Conservation (phyloP, 306 rosid genomes). For the Sechiopsis laciniata region DNA sequence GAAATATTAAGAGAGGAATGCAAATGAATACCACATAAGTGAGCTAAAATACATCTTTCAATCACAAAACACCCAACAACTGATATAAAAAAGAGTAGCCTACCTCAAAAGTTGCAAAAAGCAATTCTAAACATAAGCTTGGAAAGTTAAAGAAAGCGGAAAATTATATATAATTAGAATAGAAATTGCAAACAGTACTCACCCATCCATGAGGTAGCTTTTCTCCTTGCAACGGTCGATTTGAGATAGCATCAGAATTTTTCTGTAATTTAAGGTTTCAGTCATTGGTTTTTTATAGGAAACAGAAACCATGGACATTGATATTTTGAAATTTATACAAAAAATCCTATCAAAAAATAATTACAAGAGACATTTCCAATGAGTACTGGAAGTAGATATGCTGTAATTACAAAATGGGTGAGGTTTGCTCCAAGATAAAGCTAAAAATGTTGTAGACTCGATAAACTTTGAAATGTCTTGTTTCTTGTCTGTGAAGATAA, state of each 20-base stretch:
- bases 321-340: background rate
- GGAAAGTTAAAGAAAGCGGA: background rate
- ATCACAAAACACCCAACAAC: background rate
- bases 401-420: background rate
- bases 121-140: slow-evolving; percentile 1
- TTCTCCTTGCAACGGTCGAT: slow-evolving; percentile 35
- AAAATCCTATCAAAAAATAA: background rate
- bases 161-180: background rate
- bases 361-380: background rate
- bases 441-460: background rate
- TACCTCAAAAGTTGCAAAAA: background rate
- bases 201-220: slow-evolving; percentile 79
- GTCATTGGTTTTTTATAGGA: slow-evolving; percentile 8
- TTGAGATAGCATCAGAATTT: slow-evolving; percentile 32
- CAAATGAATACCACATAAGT: background rate
- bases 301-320: background rate
- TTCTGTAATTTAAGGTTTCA: slow-evolving; percentile 43
- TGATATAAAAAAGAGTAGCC: background rate
- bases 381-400: background rate
- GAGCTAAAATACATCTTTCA: background rate
- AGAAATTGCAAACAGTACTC: slow-evolving; percentile 27
- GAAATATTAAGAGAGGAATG: background rate
- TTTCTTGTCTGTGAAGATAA: no score
- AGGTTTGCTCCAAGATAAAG: background rate
- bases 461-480: background rate